Evolutionary conservation across 768 basidiomycete genomes (phyloP), one percentile per base, ranked within the genome.

Genomic region (Tylopilus plumbeoviolaceoides): DNA sequence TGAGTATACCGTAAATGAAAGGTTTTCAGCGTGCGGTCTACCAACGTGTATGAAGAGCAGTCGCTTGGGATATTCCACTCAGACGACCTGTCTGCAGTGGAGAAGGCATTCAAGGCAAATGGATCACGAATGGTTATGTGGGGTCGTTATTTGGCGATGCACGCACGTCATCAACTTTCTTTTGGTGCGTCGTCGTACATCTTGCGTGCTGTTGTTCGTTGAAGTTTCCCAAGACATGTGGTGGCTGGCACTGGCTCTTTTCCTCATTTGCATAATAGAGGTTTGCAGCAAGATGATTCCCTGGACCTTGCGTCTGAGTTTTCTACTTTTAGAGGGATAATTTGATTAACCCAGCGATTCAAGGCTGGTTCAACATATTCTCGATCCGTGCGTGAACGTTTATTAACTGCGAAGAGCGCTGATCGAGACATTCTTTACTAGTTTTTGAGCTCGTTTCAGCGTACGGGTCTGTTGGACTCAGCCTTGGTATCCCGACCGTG

Each of bases 181-280:
- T 98, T 97, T 57, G 92, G 91, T 89, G 58, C 51, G 79, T 63
- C 25, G 23, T 44, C 25, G 14, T 47, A 30, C 41, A 47, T 47
- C 48, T n/a, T 7, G 20, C 12, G 1, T n/a, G 5, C 18, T 2
- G 17, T 48, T n/a, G 31, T 30, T 28, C 44, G 15, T 44, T 57
- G 9, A 53, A 54, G 39, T 44, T 15, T n/a, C 30, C 12, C 14
- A 57, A 93, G 95, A 97, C 70, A 92, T 98, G 81, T 97, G 95
- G 95, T 97, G 93, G 93, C 69, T 98, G 20, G 88, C 64, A 7
- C 21, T 91, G 12, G 92, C 91, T 0, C 69, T 98, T 12, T 93
- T 94, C 71, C 69, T 97, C 2, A 76, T 98, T 38, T 98, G 95
- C 66, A 95, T 98, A 58, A 84, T 97, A 56, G 97, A 98, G 79